A percentile compares a stretch with the other conserved stretches of the same genome.
phyloP scores from a whole-genome alignment of 1,284 basidiomycete genomes.

The Volvariella surrecta region DNA sequence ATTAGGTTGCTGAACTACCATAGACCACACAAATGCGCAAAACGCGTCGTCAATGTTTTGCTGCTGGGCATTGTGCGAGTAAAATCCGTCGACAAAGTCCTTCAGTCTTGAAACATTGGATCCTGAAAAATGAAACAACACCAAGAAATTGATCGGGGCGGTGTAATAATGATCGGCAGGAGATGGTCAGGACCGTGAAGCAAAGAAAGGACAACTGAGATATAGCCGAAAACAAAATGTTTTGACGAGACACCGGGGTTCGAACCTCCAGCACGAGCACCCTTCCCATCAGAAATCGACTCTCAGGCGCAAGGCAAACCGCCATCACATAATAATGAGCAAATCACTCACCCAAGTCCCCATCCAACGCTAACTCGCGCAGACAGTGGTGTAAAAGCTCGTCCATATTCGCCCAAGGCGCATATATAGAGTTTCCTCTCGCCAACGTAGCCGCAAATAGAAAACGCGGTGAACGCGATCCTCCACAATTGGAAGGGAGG shows the following conservation, averaged over 20 bases:
- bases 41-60: conserved; percentile 72
- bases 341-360: conserved; percentile 33
- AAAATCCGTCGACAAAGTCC: conserved; percentile 62
- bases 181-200: not conserved
- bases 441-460: too few relatives aligned
- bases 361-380: conserved; percentile 22
- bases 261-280: conserved; percentile 28
- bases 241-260: conserved; percentile 22
- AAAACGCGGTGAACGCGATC: too few relatives aligned
- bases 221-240: not conserved
- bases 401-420: conserved; percentile 14
- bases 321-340: conserved; percentile 19
- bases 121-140: conserved; percentile 31
- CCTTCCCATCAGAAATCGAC: not conserved
- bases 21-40: conserved; percentile 73
- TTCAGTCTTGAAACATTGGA: conserved; percentile 60
- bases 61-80: conserved; percentile 30
- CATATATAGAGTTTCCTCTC: too few relatives aligned
- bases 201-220: conserved; percentile 16
- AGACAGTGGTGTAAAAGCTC: conserved; percentile 23
- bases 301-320: not conserved
- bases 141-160: not conserved
- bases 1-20: conserved; percentile 63
- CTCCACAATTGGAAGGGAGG: too few relatives aligned
- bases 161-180: too few relatives aligned